Evolutionary conservation across 805 yeast species (phyloP), one percentile per base, ranked within the genome.

Genomic region (Schizosaccharomyces octosporus): DNA sequence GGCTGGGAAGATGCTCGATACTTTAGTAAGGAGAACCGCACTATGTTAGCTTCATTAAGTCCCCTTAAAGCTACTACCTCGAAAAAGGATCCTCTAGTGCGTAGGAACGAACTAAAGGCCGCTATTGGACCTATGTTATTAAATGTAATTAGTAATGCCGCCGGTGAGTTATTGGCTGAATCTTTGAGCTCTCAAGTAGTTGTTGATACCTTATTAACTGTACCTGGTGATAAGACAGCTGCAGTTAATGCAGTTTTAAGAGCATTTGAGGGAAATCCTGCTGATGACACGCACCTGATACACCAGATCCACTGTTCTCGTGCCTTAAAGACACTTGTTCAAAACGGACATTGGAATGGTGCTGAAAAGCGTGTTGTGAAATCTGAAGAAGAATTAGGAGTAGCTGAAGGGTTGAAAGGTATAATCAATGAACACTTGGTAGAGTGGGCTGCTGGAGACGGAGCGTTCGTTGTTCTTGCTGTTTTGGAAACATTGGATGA

Each of bases 181-280:
- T 85, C 84, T 67, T 72, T 89, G 63, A 95, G 95, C 39, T 78
- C 93, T 51, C 97, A 90, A 73, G 83, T 86, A 66, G 75, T 85
- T 61, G 77, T 83, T 55, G 97, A 90, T 73, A 75, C 86, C 32
- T 72, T 87, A 62, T 76, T 85, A 64, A 81, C 78, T 65, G 79
- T 78, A 59, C 77, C 76, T 5, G 72, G 68, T 51, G 75, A 72
- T 59, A 65, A 67, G 48, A 57, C 66, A 2, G 67, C 62, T 60
- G 78, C 87, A 45, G 68, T 86, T 17, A 77, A 78, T 43, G 76
- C 78, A 5, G 74, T 87, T 5, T 74, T 81, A 62, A 79, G 77
- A n/a, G 66, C 65, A 9, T 65, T 65, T 66, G 78, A 79, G 64
- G 87, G 87, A 55, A 87, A 85, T 63, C 77, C 87, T 21, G 70